Evolutionary conservation across 169 alveolate genomes (phyloP).

Genomic region (Plasmodium falciparum): DNA sequence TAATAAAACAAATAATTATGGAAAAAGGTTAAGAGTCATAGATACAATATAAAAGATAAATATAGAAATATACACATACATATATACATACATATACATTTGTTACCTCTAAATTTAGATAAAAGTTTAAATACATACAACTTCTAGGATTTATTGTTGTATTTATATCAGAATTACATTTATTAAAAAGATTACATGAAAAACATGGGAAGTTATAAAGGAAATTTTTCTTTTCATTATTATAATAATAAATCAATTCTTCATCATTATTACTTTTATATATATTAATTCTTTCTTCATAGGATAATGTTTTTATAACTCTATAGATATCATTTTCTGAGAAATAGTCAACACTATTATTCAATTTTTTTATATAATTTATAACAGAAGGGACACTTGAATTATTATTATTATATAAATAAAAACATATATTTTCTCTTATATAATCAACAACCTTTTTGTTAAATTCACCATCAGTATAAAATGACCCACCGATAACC

Average conservation of each 20-base stretch:
- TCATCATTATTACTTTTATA: constrained; percentile 52
- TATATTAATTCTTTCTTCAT: constrained; percentile 62
- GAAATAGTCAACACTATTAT: constrained; percentile 59
- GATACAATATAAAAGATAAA: too few relatives aligned
- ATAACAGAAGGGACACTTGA: constrained; percentile 78
- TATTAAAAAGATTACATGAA: constrained; percentile 73
- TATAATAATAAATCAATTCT: constrained; percentile 61
- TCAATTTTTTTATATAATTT: constrained; percentile 65
- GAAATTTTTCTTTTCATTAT: constrained; percentile 62
- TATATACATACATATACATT: not conserved
- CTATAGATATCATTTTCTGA: constrained; percentile 70
- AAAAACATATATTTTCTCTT: constrained; percentile 79
- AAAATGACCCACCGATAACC: constrained; percentile 94
- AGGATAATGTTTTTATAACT: constrained; percentile 62
- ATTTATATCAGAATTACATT: constrained; percentile 72
- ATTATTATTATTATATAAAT: constrained; percentile 74
- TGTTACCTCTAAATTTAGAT: constrained; percentile 63
- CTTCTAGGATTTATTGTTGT: constrained; percentile 63
- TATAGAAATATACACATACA: too few relatives aligned
- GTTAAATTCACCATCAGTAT: constrained; percentile 93
- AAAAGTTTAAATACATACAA: constrained; percentile 63
- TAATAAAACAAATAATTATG: too few relatives aligned
- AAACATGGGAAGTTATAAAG: constrained; percentile 61
- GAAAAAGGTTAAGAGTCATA: too few relatives aligned
- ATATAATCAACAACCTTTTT: constrained; percentile 90